Evolutionary conservation across 257 asterid species (phyloP).

Genomic region (Nicotiana obtusifolia): DNA sequence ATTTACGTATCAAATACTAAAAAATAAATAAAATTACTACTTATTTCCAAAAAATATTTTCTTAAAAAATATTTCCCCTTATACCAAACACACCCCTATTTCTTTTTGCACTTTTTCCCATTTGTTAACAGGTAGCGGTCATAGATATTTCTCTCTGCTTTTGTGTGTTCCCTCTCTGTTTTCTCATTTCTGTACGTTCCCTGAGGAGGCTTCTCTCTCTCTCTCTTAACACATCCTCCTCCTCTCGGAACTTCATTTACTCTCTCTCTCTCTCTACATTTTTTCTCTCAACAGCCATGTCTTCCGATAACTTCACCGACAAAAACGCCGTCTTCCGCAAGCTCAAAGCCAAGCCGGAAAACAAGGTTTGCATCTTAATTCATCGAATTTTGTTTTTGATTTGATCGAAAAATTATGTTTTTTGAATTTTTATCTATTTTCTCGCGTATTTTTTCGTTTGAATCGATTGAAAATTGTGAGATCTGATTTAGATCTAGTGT

Average conservation of each 20-base stretch:
- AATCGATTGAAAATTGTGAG: constrained; percentile 28
- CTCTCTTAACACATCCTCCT: not conserved
- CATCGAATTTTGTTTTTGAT: not conserved
- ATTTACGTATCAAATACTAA: no score
- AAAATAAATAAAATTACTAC: no score
- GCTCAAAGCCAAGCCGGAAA: constrained; percentile 81
- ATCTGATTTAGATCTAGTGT: constrained; percentile 41
- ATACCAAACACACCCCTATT: no score
- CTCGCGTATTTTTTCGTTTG: not conserved
- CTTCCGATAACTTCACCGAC: constrained; percentile 71
- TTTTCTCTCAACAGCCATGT: constrained; percentile 34
- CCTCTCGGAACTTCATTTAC: constrained; percentile 2
- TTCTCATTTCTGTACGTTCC: not conserved
- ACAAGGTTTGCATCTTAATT: constrained; percentile 48
- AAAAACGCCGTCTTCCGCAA: constrained; percentile 77
- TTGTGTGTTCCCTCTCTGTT: no score
- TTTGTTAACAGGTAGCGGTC: no score
- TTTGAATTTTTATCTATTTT: not conserved
- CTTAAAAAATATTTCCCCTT: no score
- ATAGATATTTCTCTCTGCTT: no score
- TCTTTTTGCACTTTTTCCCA: no score
- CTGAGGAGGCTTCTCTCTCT: constrained; percentile 24
- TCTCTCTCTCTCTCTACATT: not conserved
- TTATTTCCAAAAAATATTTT: no score
- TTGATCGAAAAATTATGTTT: not conserved